Base-by-base conservation (phyloP, 2,329 filamentous ascomycete genomes). In the Talaromyces marneffei region DNA sequence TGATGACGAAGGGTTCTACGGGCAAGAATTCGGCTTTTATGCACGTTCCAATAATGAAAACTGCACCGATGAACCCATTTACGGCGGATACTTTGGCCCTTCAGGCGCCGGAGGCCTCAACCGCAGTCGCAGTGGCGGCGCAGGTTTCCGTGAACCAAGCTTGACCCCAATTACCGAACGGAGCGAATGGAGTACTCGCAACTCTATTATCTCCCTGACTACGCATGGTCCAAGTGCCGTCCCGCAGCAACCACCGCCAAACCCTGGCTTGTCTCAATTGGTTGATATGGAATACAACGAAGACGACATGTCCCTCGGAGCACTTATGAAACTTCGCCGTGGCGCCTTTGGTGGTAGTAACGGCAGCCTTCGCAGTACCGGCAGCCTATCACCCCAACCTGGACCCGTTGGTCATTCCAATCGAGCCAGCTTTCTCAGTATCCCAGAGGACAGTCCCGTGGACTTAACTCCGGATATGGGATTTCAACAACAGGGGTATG, bases 21-120 rank as follows among this genome's bases (percentile, higher is more conserved):
- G 94, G 0, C 88, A 92, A 67, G 94, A 99, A 72, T 99, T 99
- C 70, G 92, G 92, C 0, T 99, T 99, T 74, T 99, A 96, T 73
- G 91, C 92, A 25, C 75, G 77, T 18, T 73, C 76, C 10, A 59
- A 52, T 18, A 72, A 80, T 52, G 80, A 79, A 20, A 78, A 77
- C 31, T 77, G 78, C 60, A 78, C 78, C 40, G 76, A 80, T 6
- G 77, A 89, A 59, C 90, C 88, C 67, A 83, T 86, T 14, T 89
- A 91, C 67, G 94, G 94, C 29, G 94, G 94, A 20, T 96, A 91
- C 75, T 97, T 97, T 70, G 91, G 91, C 1, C 85, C 89, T 0
- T 86, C 88, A 20, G 88, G 88, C 2, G 75, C 88, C 16, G 83
- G 87, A 62, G 80, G 80, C 2, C 68, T 87, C 42, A 78, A 78